phyloP scores from a whole-genome alignment of 768 basidiomycete species.

The Suillus sp. region DNA sequence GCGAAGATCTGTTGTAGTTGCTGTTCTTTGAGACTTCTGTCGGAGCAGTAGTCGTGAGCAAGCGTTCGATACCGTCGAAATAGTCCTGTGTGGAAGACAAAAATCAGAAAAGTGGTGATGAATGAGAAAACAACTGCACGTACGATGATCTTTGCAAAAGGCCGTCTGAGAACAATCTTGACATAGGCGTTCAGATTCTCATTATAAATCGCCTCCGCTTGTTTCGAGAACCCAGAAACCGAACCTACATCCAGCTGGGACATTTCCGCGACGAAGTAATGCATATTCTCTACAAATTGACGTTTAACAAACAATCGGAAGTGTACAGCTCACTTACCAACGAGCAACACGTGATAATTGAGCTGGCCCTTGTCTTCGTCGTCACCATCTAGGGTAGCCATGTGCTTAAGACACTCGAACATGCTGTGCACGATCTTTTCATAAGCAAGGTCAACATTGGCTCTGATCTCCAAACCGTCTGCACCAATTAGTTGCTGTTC shows the following conservation, averaged over 20 bases:
- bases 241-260: constrained; percentile 68
- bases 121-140: constrained; percentile 28
- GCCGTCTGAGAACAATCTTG: constrained; percentile 81
- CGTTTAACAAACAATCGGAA: neutral
- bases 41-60: constrained; percentile 77
- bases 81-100: constrained; percentile 66
- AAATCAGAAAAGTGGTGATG: neutral
- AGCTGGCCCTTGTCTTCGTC: constrained; percentile 96
- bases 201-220: constrained; percentile 83
- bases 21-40: constrained; percentile 75
- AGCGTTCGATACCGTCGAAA: constrained; percentile 90
- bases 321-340: constrained; percentile 61
- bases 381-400: constrained; percentile 93
- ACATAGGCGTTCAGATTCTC: constrained; percentile 89
- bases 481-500: constrained; percentile 83
- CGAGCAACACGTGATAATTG: constrained; percentile 93
- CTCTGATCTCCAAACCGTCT: constrained; percentile 76
- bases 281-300: constrained; percentile 83
- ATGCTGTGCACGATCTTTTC: constrained; percentile 87
- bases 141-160: constrained; percentile 86
- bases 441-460: constrained; percentile 78
- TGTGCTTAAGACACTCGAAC: constrained; percentile 91
- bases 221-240: constrained; percentile 60
- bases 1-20: constrained; percentile 70
- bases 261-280: constrained; percentile 86